Conservation (phyloP, 2,329 filamentous ascomycete genomes). For the Fusarium subtropicale region DNA sequence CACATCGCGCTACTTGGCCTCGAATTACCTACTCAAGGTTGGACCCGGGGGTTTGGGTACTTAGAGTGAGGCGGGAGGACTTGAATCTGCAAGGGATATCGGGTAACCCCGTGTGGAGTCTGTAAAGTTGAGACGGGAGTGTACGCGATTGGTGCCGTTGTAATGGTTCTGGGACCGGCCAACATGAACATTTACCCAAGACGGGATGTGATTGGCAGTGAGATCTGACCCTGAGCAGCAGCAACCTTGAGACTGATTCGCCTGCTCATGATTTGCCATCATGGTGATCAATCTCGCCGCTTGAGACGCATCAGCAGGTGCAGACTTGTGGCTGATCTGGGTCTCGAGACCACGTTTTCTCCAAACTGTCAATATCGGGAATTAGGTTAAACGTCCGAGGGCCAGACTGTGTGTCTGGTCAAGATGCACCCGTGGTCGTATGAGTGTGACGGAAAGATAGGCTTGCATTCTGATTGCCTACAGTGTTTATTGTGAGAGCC, state of each 20-base stretch:
- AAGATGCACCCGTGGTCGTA: background rate
- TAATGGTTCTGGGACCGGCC: constrained; percentile 45
- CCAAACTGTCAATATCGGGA: constrained; percentile 28
- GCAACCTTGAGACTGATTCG: constrained; percentile 25
- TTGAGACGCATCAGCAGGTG: constrained; percentile 35
- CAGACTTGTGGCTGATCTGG: constrained; percentile 30
- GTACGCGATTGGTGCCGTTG: constrained; percentile 48
- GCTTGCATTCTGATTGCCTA: background rate
- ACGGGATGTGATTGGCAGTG: constrained; percentile 39
- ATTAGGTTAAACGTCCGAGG: constrained; percentile 12
- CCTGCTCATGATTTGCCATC: constrained; percentile 2
- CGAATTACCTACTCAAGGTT: background rate
- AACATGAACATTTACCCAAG: constrained; percentile 37
- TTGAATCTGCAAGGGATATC: constrained; percentile 44
- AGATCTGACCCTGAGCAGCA: constrained; percentile 33
- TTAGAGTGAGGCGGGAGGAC: constrained; percentile 46
- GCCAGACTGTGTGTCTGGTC: background rate
- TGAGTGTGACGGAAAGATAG: background rate
- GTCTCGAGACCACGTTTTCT: constrained; percentile 41
- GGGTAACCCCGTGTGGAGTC: constrained; percentile 48
- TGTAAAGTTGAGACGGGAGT: constrained; percentile 43
- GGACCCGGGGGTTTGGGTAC: constrained; percentile 39
- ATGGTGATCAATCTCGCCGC: constrained; percentile 30
- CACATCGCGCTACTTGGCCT: background rate
- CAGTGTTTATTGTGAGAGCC: background rate